These are phyloP conservation scores for Pyracantha coccinea DNA, from an alignment of 331 rosid genomes.

Conservation along the genomic window DNA sequence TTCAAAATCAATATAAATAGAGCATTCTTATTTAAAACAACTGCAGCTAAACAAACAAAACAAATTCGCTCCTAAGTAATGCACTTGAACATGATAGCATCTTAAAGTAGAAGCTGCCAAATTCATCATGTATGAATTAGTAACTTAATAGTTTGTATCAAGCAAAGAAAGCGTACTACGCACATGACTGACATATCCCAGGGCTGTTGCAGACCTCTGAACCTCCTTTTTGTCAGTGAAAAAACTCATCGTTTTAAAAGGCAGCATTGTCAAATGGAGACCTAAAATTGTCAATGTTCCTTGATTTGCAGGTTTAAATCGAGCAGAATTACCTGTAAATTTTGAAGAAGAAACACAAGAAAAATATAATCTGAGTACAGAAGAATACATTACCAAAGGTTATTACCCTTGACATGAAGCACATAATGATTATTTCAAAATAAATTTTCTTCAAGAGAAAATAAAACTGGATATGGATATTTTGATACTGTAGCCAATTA, in stretches of 20 bases:
- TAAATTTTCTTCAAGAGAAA: background rate
- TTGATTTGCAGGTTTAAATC: slow-evolving; percentile 54
- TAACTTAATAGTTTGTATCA: slow-evolving; percentile 2
- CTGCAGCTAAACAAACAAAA: background rate
- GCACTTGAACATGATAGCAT: background rate
- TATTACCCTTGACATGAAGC: background rate
- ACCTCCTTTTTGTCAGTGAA: slow-evolving; percentile 91
- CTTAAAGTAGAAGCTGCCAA: background rate
- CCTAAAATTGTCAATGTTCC: slow-evolving; percentile 83
- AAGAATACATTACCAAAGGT: background rate
- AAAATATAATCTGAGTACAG: background rate
- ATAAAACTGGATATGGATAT: background rate
- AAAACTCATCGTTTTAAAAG: slow-evolving; percentile 75
- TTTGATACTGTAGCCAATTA: background rate
- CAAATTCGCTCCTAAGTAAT: background rate
- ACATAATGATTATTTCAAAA: background rate
- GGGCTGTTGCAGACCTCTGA: slow-evolving; percentile 85
- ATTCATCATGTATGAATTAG: background rate
- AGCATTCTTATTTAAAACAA: background rate
- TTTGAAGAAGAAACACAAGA: slow-evolving; percentile 5
- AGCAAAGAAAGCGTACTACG: slow-evolving; percentile 38
- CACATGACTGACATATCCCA: slow-evolving; percentile 90
- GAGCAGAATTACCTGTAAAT: slow-evolving; percentile 52
- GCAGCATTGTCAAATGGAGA: slow-evolving; percentile 70
- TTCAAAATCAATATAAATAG: slow-evolving; percentile 9